Evolutionary conservation across 1,284 basidiomycete species (phyloP), one percentile per base, ranked within the genome.

Genomic region (Trametes pubescens): DNA sequence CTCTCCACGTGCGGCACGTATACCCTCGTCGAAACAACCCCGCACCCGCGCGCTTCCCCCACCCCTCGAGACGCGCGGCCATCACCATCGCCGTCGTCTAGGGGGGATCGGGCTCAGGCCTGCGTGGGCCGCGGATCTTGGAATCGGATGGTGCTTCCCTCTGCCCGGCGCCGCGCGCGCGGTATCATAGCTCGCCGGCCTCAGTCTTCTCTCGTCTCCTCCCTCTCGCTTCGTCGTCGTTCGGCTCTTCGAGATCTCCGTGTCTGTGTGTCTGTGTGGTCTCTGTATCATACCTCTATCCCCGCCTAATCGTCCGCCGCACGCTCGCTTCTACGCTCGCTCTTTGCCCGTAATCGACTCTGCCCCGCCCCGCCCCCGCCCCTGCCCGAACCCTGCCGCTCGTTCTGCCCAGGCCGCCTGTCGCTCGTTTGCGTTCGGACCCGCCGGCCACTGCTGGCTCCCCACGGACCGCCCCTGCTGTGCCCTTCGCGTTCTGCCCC

Each of bases 91-190:
- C 55, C 52, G 57, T 55, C 55, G 35, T 48, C 47, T 22, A 47
- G 38, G 9, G 43, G 40, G 52, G 46, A 61, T 47, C 44, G 59
- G 51, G 49, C 26, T 44, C 46, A 55, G n/a, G n/a, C n/a, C n/a
- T n/a, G n/a, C n/a, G n/a, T n/a, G n/a, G n/a, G 51, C 56, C 24
- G 56, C 54, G 56, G 65, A 64, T 67, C 62, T 61, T 64, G 62
- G n/a, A n/a, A n/a, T n/a, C n/a, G n/a, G 62, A 62, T 32, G 44
- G 62, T 57, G 62, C 57, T 52, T 47, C 38, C 32, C 38, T 43
- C 55, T 29, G 56, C 48, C 49, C 59, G 51, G 59, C 43, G 44
- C 34, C 47, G 56, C 57, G 57, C 56, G 55, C 53, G 48, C 47
- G 51, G 10, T 48, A n/a, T 48, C 49, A 26, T 1, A 16, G 18